Conservation (phyloP, 345 rosid species). For the Cardamine occulta region DNA sequence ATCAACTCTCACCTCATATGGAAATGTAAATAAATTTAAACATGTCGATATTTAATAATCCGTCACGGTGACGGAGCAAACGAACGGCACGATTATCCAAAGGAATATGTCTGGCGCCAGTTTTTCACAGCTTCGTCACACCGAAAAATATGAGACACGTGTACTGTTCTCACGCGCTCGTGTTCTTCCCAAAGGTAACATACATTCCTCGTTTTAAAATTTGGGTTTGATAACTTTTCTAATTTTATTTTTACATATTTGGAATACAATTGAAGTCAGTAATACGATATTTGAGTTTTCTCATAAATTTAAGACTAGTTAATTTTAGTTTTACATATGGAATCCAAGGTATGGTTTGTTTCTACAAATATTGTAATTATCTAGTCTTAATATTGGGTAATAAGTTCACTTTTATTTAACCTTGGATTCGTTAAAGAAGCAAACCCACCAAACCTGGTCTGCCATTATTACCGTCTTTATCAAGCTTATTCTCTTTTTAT, state of each 20-base stretch:
- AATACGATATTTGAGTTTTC: constrained; percentile 15
- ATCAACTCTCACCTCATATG: constrained; percentile 28
- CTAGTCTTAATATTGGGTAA: constrained; percentile 18
- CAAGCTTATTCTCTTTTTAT: constrained; percentile 1
- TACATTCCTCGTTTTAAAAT: constrained; percentile 35
- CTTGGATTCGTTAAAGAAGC: constrained; percentile 45
- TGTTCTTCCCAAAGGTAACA: constrained; percentile 36
- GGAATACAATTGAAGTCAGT: background rate
- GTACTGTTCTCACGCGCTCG: constrained; percentile 37
- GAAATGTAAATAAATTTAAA: background rate
- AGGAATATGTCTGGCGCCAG: constrained; percentile 33
- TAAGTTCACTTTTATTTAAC: constrained; percentile 24
- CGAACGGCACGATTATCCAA: constrained; percentile 18
- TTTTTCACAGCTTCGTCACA: constrained; percentile 12
- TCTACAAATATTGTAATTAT: background rate
- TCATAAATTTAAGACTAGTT: background rate
- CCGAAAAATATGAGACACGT: constrained; percentile 38
- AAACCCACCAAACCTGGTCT: constrained; percentile 41
- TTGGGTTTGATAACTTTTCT: background rate
- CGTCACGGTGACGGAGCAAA: constrained; percentile 42
- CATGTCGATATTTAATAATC: background rate
- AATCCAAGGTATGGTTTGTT: background rate
- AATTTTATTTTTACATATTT: background rate
- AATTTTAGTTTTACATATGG: too few relatives aligned
- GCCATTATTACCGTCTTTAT: constrained; percentile 45